phyloP scores from a whole-genome alignment of 202 grass and related monocot species.

The Panicum virgatum region DNA sequence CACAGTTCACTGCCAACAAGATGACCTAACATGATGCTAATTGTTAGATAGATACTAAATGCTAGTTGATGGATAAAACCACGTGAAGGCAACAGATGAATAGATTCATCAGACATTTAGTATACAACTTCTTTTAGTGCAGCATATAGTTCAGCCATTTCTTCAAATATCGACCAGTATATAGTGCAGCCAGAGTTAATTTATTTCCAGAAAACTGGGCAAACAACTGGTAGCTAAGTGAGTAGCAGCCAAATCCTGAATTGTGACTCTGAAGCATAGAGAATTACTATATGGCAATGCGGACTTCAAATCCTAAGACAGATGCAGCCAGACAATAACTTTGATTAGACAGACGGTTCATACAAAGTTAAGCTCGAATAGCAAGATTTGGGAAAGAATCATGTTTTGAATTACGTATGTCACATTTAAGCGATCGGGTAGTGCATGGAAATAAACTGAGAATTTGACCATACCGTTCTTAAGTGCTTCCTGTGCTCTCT shows the following conservation, averaged over 20 bases:
- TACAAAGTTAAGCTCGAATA: neutral
- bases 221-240: neutral
- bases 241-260: neutral
- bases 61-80: neutral
- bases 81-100: neutral
- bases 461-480: conserved; percentile 53
- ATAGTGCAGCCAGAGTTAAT: neutral
- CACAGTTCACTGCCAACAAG: neutral
- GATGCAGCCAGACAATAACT: neutral
- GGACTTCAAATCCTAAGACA: neutral
- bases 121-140: neutral
- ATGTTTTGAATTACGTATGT: neutral
- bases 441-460: neutral
- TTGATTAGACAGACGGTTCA: neutral
- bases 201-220: neutral
- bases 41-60: neutral
- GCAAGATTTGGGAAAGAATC: neutral
- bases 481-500: conserved; percentile 61
- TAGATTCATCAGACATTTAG: neutral
- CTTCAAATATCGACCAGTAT: neutral
- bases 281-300: neutral
- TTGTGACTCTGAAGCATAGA: neutral
- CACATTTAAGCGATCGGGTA: neutral
- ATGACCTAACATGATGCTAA: neutral
- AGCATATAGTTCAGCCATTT: neutral